Base-by-base conservation (phyloP, 345 rosid species). In the Draba incana region DNA sequence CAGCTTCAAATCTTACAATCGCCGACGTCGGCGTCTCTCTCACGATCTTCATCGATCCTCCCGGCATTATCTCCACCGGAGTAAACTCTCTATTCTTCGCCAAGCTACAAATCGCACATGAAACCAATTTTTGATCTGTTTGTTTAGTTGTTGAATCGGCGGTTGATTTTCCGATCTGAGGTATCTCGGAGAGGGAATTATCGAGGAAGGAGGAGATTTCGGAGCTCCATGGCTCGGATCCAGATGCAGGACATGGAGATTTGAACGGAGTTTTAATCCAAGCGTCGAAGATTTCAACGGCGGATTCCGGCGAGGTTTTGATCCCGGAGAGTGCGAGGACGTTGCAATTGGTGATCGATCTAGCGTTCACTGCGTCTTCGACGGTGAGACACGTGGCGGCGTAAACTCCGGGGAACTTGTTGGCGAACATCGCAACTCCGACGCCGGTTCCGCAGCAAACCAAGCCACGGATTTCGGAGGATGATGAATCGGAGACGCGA, bases 31-130 rank as follows among this genome's bases (percentile, higher is more conserved):
- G 97, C 15, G 72, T 85, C 77, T 93, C 98, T 33, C 96, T 78
- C 71, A 93, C 45, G 13, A 93, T 90, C 90, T 93, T 93, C 97
- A 90, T 90, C 62, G 90, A 81, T 0, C 90, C 93, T 2, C 98
- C 97, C 1, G 96, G 96, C 50, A 90, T 88, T 11, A 90, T 80
- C 1, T 86, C 92, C 10, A 86, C 75, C 0, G 85, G 85, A 6
- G 68, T 77, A 55, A 90, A 68, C 59, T 90, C 85, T 60, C 92
- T 71, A 16, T 80, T 77, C 82, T 88, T 90, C 3, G 80, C 82
- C 74, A 90, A 66, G 59, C 87, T 79, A 35, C 97, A 90, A 35
- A 87, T 68, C 7, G 82, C 77, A 45, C 97, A 85, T 0, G 87
- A 51, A 8, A 37, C 57, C 1, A 64, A 5, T 13, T 3, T 30